Evolutionary conservation across 257 asterid species (phyloP).

Genomic region (Sherardia arvensis): DNA sequence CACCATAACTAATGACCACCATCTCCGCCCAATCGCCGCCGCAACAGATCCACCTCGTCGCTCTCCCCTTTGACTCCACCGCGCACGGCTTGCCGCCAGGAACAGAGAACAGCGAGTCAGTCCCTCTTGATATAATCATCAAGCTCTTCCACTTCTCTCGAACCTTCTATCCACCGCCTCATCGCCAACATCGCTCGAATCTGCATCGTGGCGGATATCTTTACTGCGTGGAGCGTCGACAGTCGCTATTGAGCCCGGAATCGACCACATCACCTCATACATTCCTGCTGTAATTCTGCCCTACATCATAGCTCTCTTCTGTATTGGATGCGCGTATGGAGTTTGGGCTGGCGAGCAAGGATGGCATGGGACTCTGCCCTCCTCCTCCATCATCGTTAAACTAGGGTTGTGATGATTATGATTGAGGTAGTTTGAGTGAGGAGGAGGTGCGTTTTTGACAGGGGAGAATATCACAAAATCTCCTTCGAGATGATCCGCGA

Average conservation of each 20-base stretch:
- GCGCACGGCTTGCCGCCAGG: slow-evolving; percentile 63
- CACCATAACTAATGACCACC: slow-evolving; percentile 27
- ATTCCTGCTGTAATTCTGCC: slow-evolving; percentile 8
- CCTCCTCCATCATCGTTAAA: not conserved
- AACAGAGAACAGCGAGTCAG: slow-evolving; percentile 63
- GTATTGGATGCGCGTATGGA: not conserved
- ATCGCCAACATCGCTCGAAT: slow-evolving; percentile 44
- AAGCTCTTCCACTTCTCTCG: slow-evolving; percentile 33
- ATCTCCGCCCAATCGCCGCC: slow-evolving; percentile 18
- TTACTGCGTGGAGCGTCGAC: slow-evolving; percentile 60
- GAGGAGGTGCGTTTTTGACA: slow-evolving; percentile 37
- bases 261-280: slow-evolving; percentile 35
- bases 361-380: slow-evolving; percentile 2
- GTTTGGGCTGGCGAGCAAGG: slow-evolving; percentile 12
- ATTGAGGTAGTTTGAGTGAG: slow-evolving; percentile 21
- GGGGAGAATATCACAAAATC: slow-evolving; percentile 87
- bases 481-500: slow-evolving; percentile 49
- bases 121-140: slow-evolving; percentile 36
- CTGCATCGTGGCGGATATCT: slow-evolving; percentile 74
- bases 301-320: not conserved
- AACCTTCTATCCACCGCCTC: slow-evolving; percentile 26
- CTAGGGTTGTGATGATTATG: not conserved
- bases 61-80: slow-evolving; percentile 45
- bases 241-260: slow-evolving; percentile 51
- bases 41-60: slow-evolving; percentile 22